Evolutionary conservation across 2,329 filamentous ascomycete genomes (phyloP).

Genomic region (Pleomassaria siparia): DNA sequence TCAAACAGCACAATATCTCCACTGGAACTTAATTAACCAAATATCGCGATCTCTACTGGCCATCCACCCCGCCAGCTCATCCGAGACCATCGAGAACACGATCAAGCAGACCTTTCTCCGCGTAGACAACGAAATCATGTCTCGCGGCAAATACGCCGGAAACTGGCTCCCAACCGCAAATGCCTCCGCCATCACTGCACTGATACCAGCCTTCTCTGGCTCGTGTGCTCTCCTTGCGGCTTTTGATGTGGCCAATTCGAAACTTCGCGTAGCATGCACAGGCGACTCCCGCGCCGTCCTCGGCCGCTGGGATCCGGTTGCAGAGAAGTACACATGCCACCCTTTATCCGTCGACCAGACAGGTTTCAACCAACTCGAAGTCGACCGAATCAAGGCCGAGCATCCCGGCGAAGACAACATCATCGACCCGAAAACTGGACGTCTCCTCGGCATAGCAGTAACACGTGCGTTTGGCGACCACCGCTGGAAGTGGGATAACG

Average conservation of each 20-base stretch:
- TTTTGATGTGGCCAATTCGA: conserved; percentile 58
- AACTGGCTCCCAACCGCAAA: conserved; percentile 42
- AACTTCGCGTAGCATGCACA: conserved; percentile 64
- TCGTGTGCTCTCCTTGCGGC: conserved; percentile 66
- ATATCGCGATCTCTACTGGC: conserved; percentile 43
- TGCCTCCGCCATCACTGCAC: conserved; percentile 25
- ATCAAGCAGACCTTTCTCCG: conserved; percentile 61
- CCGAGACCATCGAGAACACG: conserved; percentile 54
- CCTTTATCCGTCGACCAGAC: conserved; percentile 67
- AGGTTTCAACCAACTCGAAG: conserved; percentile 62
- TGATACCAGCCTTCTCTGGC: conserved; percentile 51
- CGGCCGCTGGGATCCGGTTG: conserved; percentile 51
- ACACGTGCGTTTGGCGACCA: conserved; percentile 70
- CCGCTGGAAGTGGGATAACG: conserved; percentile 66
- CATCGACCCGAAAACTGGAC: conserved; percentile 56
- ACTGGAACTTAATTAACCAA: conserved; percentile 46
- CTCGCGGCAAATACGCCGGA: conserved; percentile 38
- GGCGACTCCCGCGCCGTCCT: conserved; percentile 70
- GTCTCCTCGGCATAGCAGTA: conserved; percentile 63
- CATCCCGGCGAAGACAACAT: conserved; percentile 65
- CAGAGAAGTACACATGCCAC: conserved; percentile 53
- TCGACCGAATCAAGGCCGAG: conserved; percentile 54
- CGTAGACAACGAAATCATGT: conserved; percentile 60
- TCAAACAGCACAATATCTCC: conserved; percentile 46
- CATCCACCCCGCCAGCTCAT: conserved; percentile 38